Evolutionary conservation across 2,329 filamentous ascomycete genomes (phyloP), one percentile per base, ranked within the genome.

Genomic region (Colletotrichum sp.): DNA sequence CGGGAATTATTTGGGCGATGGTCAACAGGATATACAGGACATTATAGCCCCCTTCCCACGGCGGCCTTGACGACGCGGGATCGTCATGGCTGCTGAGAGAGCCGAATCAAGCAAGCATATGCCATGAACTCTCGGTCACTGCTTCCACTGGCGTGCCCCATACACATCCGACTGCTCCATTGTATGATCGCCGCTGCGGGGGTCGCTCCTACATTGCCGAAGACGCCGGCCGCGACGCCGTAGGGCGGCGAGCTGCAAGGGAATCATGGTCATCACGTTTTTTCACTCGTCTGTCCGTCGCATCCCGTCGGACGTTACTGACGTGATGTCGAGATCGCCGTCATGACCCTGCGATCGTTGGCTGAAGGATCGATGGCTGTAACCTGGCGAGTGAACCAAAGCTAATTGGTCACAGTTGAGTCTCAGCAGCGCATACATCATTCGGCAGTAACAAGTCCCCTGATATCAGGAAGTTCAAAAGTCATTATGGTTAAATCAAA

Each of bases 131-230:
- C 57, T 30, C 15, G 26, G 10, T 39, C 32, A 52, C 49, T 21
- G n/a, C 18, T 30, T 52, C n/a, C 44, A 21, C 30, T 36, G n/a
- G n/a, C 21, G 4, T 32, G 15, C 64, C 62, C 73, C 69, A 73
- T 65, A 69, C 64, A 60, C 73, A 49, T 73, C 70, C 70, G 73
- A 73, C 73, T n/a, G 34, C 44, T 21, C 64, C 44, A 36, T 76
- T 52, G 73, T 73, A 32, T 73, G 73, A 76, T 76, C 73, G 73
- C 18, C 73, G 64, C 34, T 73, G 64, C 36, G 44, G 69, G 64
- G 71, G 30, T 13, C 13, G 24, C 32, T 24, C 73, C 21, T 30
- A 18, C 49, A 26, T 5, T 16, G 36, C 55, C 44, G 69, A 66
- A 34, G 60, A 34, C 16, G 18, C 52, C 64, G 57, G 34, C 36